Evolutionary conservation across 768 basidiomycete species (phyloP), one percentile per base, ranked within the genome.

Genomic region (Tylopilus subfusipes): DNA sequence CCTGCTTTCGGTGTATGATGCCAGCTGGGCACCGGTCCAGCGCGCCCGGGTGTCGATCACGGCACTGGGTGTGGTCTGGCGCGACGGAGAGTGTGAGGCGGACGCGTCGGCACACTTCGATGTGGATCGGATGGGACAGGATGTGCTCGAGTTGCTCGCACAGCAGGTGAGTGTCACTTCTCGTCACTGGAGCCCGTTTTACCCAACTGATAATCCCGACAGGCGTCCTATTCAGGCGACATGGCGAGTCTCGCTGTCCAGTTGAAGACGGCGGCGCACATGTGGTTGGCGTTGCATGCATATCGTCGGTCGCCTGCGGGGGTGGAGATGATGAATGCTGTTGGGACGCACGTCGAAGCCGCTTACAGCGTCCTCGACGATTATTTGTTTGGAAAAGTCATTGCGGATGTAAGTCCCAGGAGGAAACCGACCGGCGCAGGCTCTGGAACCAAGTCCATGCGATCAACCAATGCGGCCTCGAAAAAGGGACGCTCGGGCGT

Each of bases 241-340:
- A 64, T n/a, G n/a, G n/a, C 55, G 0, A 53, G 47, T 4, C 70
- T 72, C 50, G 53, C 68, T 51, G 63, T 61, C 8, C 82, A 88
- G 62, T 83, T 85, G 60, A 76, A 72, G 27, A 76, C 81, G 2
- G 69, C 77, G 1, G 73, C 78, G 0, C 82, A 88, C 61, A 74
- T 94, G 24, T 88, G 86, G 84, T 71, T 82, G 42, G 83, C 85
- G 0, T 71, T 94, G 19, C 84, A 89, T 62, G 78, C 82, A 0
- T 90, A 93, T 68, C 79, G 82, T 14, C 74, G 72, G 6, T 72
- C 67, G 10, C 75, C 80, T 51, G 55, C 69, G 1, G 65, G 63
- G 12, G 43, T 46, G 14, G 69, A 78, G 22, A 78, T 82, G 63
- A 75, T 72, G 51, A 52, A 68, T 0, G 62, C 76, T 2, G 76